A percentile compares a stretch with the other conserved stretches of the same genome.
Evolutionary conservation across 148 eudicot species (phyloP).

Genomic region (Hydrangea macrophylla): DNA sequence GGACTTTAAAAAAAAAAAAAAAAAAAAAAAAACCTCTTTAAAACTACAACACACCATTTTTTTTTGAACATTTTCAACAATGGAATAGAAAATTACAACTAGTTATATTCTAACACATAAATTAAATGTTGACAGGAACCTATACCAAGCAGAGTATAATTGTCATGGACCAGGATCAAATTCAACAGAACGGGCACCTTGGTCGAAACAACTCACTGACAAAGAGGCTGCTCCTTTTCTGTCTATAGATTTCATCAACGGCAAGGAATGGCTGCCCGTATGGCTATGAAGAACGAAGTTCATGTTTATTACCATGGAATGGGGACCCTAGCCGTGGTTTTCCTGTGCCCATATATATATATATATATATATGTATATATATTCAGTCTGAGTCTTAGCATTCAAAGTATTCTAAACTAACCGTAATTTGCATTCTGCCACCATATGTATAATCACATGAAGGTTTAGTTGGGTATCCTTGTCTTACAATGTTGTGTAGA

Average conservation of each 20-base stretch:
- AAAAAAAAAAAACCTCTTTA: too few relatives aligned
- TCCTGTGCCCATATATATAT: too few relatives aligned
- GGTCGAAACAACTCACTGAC: slow-evolving; percentile 48
- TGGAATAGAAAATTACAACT: too few relatives aligned
- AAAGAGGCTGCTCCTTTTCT: slow-evolving; percentile 52
- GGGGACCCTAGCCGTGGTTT: too few relatives aligned
- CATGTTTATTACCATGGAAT: neutral
- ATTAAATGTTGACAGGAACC: slow-evolving; percentile 38
- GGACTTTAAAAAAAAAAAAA: neutral
- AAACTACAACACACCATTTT: too few relatives aligned
- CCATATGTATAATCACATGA: neutral
- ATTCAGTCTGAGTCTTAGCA: too few relatives aligned
- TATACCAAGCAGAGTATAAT: slow-evolving; percentile 62
- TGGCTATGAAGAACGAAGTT: slow-evolving; percentile 19
- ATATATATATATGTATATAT: too few relatives aligned
- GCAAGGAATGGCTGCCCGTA: slow-evolving; percentile 70
- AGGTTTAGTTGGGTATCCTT: neutral
- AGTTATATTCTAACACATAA: neutral
- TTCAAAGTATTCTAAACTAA: neutral
- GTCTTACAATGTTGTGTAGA: neutral
- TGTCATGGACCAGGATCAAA: slow-evolving; percentile 76
- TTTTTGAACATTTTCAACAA: too few relatives aligned
- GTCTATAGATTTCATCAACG: slow-evolving; percentile 57
- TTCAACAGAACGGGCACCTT: slow-evolving; percentile 33
- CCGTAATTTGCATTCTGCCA: neutral